A percentile compares a stretch with the other conserved stretches of the same genome.
Conservation (phyloP, 2,329 filamentous ascomycete species). For the Didymella glomerata region DNA sequence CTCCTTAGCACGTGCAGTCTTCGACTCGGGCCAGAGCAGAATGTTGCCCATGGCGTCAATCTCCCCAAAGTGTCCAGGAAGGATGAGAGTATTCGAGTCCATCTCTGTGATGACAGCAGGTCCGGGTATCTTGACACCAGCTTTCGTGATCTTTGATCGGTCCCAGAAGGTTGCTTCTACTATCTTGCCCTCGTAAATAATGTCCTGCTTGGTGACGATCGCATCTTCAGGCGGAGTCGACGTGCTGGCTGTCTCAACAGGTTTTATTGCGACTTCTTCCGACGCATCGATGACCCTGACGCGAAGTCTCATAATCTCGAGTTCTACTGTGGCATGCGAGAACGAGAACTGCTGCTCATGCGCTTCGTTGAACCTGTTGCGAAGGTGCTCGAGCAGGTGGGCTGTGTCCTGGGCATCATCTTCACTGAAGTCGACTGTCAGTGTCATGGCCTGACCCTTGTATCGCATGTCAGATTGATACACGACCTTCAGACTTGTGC, state of each 20-base stretch:
- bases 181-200: slow-evolving; percentile 53
- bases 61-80: slow-evolving; percentile 58
- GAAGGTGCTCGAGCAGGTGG: slow-evolving; percentile 45
- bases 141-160: slow-evolving; percentile 52
- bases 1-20: slow-evolving; percentile 35
- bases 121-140: slow-evolving; percentile 54
- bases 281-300: slow-evolving; percentile 57
- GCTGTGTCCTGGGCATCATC: slow-evolving; percentile 48
- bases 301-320: slow-evolving; percentile 60
- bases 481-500: slow-evolving; percentile 42
- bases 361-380: slow-evolving; percentile 52
- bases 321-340: slow-evolving; percentile 54
- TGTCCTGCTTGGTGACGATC: slow-evolving; percentile 51
- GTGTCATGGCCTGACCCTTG: slow-evolving; percentile 55
- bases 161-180: slow-evolving; percentile 58
- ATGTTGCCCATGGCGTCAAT: slow-evolving; percentile 61
- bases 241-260: slow-evolving; percentile 39
- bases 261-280: slow-evolving; percentile 51
- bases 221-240: slow-evolving; percentile 49
- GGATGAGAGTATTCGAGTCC: slow-evolving; percentile 62
- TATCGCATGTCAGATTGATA: slow-evolving; percentile 60
- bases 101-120: slow-evolving; percentile 61
- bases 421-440: slow-evolving; percentile 46
- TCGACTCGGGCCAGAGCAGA: slow-evolving; percentile 55
- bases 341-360: slow-evolving; percentile 60